Percentiles rank a stretch among this genome's conserved stretches.
phyloP scores from a whole-genome alignment of 176 grass and related monocot genomes.

The Rhynchospora pubera region DNA sequence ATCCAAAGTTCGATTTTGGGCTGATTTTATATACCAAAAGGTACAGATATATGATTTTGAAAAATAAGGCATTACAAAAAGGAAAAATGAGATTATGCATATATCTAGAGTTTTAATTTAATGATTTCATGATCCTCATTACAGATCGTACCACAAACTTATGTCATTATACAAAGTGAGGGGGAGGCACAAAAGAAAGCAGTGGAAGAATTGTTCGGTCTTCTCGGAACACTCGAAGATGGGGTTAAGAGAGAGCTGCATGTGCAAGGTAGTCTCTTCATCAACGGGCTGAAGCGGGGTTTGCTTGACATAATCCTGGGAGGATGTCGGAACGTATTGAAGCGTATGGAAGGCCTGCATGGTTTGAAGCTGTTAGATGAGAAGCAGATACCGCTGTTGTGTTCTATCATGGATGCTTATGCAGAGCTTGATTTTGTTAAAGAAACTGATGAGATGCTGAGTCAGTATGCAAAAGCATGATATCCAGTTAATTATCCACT shows the following conservation, averaged over 20 bases:
- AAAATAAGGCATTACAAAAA: too few species aligned
- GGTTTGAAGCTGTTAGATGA: conserved; percentile 5
- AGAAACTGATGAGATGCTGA: conserved; percentile 2
- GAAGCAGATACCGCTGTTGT: not conserved
- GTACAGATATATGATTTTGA: not conserved
- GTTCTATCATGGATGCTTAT: conserved; percentile 7
- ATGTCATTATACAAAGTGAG: not conserved
- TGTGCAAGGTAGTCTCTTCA: not conserved
- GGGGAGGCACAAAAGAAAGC: conserved; percentile 23
- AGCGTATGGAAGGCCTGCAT: not conserved
- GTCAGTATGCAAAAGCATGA: not conserved
- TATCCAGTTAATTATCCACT: too few species aligned
- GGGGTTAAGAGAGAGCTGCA: conserved; percentile 20
- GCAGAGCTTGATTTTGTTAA: conserved; percentile 11
- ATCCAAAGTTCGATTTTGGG: conserved; percentile 27
- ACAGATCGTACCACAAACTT: not conserved
- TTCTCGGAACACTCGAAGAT: not conserved
- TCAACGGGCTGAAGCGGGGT: not conserved
- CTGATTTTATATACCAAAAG: conserved; percentile 30
- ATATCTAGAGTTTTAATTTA: too few species aligned
- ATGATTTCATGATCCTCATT: not conserved
- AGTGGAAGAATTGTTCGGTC: not conserved
- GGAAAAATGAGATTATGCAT: not conserved
- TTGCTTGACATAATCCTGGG: conserved; percentile 13
- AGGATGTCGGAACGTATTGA: not conserved